Evolutionary conservation across 2,329 filamentous ascomycete genomes (phyloP).

Genomic region (Tolypocladium tundrense): DNA sequence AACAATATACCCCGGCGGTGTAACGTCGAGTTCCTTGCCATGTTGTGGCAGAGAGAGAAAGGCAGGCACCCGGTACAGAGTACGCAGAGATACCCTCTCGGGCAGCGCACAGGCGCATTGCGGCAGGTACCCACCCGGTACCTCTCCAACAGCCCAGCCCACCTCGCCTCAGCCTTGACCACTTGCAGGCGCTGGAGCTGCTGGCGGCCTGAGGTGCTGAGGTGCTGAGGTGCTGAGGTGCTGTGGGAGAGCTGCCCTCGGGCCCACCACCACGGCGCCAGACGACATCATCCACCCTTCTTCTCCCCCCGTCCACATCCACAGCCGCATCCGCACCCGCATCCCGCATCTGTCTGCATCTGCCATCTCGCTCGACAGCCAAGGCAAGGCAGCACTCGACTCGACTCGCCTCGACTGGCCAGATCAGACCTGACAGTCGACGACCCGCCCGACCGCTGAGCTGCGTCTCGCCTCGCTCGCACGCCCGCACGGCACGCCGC

Average conservation of each 20-base stretch:
- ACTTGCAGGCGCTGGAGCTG: neutral
- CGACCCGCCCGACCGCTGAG: neutral
- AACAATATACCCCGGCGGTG: neutral
- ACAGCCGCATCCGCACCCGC: constrained; percentile 3
- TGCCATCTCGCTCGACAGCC: constrained; percentile 4
- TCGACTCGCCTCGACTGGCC: constrained; percentile 5
- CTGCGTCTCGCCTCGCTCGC: neutral
- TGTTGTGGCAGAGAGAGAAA: neutral
- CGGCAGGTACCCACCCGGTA: neutral
- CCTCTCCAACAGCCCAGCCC: neutral
- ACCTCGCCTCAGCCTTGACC: neutral
- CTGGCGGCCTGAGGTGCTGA: neutral
- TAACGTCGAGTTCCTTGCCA: neutral
- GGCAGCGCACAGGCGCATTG: neutral
- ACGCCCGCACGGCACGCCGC: neutral
- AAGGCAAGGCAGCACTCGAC: constrained; percentile 1
- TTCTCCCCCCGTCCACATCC: constrained; percentile 8
- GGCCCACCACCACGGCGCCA: constrained; percentile 9
- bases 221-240: constrained; percentile 1
- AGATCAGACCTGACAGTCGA: neutral
- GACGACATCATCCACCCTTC: constrained; percentile 16
- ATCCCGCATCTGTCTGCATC: constrained; percentile 1
- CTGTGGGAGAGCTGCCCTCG: constrained; percentile 8
- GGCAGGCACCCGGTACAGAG: neutral
- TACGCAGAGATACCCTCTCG: neutral